phyloP scores from a whole-genome alignment of 2,329 filamentous ascomycete species.

The Teratosphaeria epicoccoides region DNA sequence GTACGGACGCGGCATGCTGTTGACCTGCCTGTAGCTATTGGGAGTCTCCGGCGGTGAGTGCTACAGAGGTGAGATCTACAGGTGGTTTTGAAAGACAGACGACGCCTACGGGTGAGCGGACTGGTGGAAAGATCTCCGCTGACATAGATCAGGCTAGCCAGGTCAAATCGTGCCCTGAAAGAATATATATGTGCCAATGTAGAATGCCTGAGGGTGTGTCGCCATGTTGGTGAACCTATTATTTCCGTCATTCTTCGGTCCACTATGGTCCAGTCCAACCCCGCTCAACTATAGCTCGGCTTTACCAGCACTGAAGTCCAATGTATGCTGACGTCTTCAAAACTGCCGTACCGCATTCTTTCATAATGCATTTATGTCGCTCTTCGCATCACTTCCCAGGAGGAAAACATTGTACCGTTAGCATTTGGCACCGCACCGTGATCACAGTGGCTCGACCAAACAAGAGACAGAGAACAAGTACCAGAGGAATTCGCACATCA shows the following conservation, averaged over 20 bases:
- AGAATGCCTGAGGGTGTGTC: neutral
- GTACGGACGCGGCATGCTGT: neutral
- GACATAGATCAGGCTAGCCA: too few relatives aligned
- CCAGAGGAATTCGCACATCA: neutral
- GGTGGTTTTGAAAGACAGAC: neutral
- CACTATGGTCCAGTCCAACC: neutral
- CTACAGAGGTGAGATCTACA: neutral
- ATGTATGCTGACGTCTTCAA: neutral
- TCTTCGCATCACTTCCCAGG: neutral
- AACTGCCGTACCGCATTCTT: neutral
- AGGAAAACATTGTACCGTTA: neutral
- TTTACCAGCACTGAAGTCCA: neutral
- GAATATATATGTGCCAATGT: too few relatives aligned
- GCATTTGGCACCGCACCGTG: neutral
- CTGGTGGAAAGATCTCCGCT: too few relatives aligned
- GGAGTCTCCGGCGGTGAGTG: neutral
- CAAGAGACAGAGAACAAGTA: conserved; percentile 8
- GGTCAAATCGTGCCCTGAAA: neutral
- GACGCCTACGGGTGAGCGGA: neutral
- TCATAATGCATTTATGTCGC: neutral
- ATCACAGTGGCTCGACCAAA: conserved; percentile 11
- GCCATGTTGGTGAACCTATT: neutral
- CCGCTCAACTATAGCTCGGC: neutral
- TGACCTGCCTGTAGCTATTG: neutral
- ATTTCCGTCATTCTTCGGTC: neutral